Percentiles rank a stretch among this genome's conserved stretches.
phyloP scores from a whole-genome alignment of 2,329 filamentous ascomycete genomes.

The Davidsoniella virescens region DNA sequence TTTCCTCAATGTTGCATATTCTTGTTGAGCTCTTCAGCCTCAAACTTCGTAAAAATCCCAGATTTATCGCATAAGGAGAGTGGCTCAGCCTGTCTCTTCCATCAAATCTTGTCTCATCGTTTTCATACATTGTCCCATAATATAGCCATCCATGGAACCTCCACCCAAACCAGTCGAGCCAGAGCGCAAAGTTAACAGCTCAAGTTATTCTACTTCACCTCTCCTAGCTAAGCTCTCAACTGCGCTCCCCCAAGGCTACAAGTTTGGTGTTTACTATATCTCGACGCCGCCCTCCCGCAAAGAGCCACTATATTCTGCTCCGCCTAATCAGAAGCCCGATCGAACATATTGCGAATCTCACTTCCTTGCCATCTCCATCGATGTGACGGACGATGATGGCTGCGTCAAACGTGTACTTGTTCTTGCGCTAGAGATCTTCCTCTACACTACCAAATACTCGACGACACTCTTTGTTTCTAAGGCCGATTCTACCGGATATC shows the following conservation, averaged over 20 bases:
- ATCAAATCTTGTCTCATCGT: neutral
- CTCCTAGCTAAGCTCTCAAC: conserved; percentile 27
- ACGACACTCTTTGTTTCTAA: conserved; percentile 93
- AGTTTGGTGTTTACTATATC: conserved; percentile 66
- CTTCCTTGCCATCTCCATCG: conserved; percentile 41
- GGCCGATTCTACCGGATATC: conserved; percentile 85
- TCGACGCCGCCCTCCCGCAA: conserved; percentile 67
- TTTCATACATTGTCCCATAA: neutral
- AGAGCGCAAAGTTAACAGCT: conserved; percentile 13
- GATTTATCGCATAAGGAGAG: neutral
- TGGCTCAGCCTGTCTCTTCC: neutral
- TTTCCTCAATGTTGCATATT: too few species aligned
- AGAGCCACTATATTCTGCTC: conserved; percentile 62
- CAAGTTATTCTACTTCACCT: conserved; percentile 7
- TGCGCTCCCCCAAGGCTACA: conserved; percentile 35
- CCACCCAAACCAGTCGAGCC: conserved; percentile 10
- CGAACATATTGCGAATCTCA: conserved; percentile 78
- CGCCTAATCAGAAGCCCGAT: conserved; percentile 54
- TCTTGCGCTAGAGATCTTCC: conserved; percentile 70
- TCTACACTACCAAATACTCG: conserved; percentile 66
- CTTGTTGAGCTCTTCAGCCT: too few species aligned
- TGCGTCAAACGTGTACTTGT: conserved; percentile 42
- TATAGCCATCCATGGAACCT: neutral
- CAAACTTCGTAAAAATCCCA: too few species aligned
- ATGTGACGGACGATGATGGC: conserved; percentile 16